Percentiles rank a stretch among this genome's conserved stretches.
phyloP scores from a whole-genome alignment of 2,329 filamentous ascomycete genomes.

The Tolypocladium endophyticum region DNA sequence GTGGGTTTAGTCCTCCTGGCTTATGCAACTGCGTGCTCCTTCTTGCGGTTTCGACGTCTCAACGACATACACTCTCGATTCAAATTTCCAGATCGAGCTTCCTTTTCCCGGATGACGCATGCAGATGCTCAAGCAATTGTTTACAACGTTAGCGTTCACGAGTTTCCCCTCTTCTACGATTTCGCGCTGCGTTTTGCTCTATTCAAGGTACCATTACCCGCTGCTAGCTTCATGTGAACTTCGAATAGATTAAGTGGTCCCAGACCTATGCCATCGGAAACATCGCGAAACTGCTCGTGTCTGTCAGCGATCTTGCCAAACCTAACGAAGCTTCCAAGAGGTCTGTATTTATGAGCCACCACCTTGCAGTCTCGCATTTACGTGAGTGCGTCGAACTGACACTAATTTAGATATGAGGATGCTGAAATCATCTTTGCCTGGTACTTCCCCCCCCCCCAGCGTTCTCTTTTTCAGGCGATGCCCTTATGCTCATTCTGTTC shows the following conservation, averaged over 20 bases:
- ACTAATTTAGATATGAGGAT: slow-evolving; percentile 26
- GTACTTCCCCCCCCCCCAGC: slow-evolving; percentile 9
- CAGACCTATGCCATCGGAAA: slow-evolving; percentile 30
- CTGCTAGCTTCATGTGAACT: not conserved
- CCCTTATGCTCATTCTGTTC: not conserved
- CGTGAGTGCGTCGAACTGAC: not conserved
- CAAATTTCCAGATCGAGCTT: slow-evolving; percentile 22
- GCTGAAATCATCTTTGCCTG: slow-evolving; percentile 25
- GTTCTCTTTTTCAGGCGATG: not conserved
- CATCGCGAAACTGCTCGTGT: slow-evolving; percentile 24
- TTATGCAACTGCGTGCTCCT: slow-evolving; percentile 23
- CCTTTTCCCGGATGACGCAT: slow-evolving; percentile 28
- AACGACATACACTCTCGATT: slow-evolving; percentile 16
- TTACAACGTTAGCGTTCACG: slow-evolving; percentile 17
- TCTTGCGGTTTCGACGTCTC: slow-evolving; percentile 25
- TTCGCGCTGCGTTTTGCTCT: slow-evolving; percentile 27
- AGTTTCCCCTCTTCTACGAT: slow-evolving; percentile 28
- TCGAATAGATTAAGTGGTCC: not conserved
- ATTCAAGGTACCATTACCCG: slow-evolving; percentile 22
- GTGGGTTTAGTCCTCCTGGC: slow-evolving; percentile 12
- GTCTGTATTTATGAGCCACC: slow-evolving; percentile 8
- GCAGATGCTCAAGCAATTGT: slow-evolving; percentile 34
- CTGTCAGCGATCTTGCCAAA: slow-evolving; percentile 24
- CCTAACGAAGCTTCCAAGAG: slow-evolving; percentile 21
- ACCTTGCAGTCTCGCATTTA: not conserved